Evolutionary conservation across 495 filamentous ascomycete genomes (phyloP).

Genomic region (Aspergillus heteromorphus): DNA sequence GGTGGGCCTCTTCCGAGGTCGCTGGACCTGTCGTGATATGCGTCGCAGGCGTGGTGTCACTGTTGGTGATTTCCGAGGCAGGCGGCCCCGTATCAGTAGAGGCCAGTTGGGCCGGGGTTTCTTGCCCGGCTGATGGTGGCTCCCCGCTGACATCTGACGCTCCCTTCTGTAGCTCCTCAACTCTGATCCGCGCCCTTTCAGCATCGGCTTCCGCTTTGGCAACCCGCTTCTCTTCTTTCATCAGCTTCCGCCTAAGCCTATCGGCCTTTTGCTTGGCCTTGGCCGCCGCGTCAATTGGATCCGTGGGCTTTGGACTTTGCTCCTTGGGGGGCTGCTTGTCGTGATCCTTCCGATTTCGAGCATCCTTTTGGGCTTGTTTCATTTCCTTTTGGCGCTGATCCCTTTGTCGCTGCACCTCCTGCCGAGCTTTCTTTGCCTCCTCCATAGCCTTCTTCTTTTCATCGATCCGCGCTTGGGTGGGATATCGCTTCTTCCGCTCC

Average conservation of each 20-base stretch:
- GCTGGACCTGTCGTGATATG: background rate
- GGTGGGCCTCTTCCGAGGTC: background rate
- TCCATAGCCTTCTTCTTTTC: conserved; percentile 43
- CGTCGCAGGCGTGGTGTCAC: background rate
- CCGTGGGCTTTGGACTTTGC: conserved; percentile 19
- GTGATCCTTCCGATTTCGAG: conserved; percentile 21
- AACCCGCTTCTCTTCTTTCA: conserved; percentile 43
- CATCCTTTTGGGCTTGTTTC: conserved; percentile 27
- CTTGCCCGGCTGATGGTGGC: conserved; percentile 6
- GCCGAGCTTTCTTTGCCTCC: conserved; percentile 35
- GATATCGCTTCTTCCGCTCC: conserved; percentile 72
- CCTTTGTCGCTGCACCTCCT: conserved; percentile 25
- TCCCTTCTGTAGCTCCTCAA: conserved; percentile 30
- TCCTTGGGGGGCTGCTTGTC: conserved; percentile 20
- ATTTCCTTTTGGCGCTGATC: conserved; percentile 23
- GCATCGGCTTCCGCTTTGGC: conserved; percentile 46
- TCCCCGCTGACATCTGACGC: conserved; percentile 3
- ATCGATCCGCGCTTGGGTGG: conserved; percentile 60
- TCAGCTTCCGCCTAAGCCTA: conserved; percentile 42
- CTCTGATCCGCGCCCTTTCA: conserved; percentile 35
- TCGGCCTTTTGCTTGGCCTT: conserved; percentile 47
- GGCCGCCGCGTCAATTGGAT: conserved; percentile 31
- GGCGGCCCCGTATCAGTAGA: background rate
- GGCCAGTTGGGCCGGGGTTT: background rate
- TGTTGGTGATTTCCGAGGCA: background rate